Base-by-base conservation (phyloP, 305 asterid species). In the Ruellia speciosa region DNA sequence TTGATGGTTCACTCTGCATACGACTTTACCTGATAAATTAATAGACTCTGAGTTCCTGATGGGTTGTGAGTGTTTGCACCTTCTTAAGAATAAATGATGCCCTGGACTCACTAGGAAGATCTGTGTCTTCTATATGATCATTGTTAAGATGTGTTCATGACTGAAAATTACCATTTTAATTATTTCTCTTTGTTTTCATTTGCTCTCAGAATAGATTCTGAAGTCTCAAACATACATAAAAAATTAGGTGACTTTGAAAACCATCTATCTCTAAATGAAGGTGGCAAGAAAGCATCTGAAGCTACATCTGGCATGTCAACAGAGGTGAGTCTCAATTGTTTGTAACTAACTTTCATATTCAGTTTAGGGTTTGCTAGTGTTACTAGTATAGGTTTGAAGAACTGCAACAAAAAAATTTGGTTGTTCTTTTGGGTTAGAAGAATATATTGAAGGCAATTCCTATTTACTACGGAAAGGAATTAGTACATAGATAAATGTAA, bases 141-240 rank as follows among this genome's bases (percentile, higher is more conserved):
- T 37, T 37, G 41, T 37, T 37, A 6, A 37, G 31, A 37, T 51
- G 57, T 64, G 37, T 33, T 67, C 56, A 56, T 47, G 61, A 58
- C 58, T 53, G 59, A 68, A 57, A 63, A 16, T 70, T 72, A 71
- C 75, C 60, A 64, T 73, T 78, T 75, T 72, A 79, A 60, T 75
- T 70, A 77, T 73, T 70, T 70, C 59, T 70, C 54, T 67, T 62
- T 71, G 74, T 75, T 69, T 77, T 77, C 73, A 58, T 80, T 79
- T 81, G 85, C 79, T 71, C 87, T 87, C 98, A 90, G 98, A 81
- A 83, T 90, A 85, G 98, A 90, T 79, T 85, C 79, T 72, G 95
- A 87, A 81, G 83, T 81, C 83, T 83, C 88, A 66, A 73, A 71
- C 61, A 80, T 87, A 72, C 89, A 68, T 63, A 80, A 71, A 71